Evolutionary conservation across 495 filamentous ascomycete genomes (phyloP).

Genomic region (Pyronema domesticum): DNA sequence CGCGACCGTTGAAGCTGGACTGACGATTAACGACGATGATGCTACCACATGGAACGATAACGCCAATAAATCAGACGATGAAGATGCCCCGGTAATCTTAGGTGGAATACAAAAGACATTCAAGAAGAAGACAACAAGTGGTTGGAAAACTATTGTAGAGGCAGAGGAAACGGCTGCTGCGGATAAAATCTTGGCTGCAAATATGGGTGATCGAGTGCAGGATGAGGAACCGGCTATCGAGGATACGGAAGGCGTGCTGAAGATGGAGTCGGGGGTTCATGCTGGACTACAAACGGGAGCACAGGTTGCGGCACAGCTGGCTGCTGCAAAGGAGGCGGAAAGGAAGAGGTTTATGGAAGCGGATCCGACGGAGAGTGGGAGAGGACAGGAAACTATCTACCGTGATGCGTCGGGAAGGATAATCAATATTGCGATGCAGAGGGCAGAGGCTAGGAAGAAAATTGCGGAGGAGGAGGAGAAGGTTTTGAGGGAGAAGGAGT

Average conservation of each 20-base stretch:
- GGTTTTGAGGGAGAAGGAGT: conserved; percentile 41
- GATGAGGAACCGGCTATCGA: conserved; percentile 34
- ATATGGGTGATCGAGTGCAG: conserved; percentile 35
- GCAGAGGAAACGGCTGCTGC: conserved; percentile 43
- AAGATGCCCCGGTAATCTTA: conserved; percentile 31
- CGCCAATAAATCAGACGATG: conserved; percentile 30
- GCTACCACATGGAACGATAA: conserved; percentile 43
- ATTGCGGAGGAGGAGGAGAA: conserved; percentile 52
- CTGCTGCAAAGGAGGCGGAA: conserved; percentile 32
- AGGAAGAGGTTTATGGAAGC: conserved; percentile 31
- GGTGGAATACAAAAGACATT: conserved; percentile 47
- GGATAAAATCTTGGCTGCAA: conserved; percentile 67
- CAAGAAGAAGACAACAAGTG: conserved; percentile 54
- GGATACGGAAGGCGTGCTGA: conserved; percentile 29
- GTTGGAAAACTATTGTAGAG: conserved; percentile 44
- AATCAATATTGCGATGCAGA: conserved; percentile 76
- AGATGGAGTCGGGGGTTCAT: conserved; percentile 70
- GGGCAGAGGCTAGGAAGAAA: conserved; percentile 61
- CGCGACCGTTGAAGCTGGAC: conserved; percentile 42
- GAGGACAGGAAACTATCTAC: conserved; percentile 65
- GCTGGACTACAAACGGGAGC: conserved; percentile 72
- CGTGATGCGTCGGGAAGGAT: conserved; percentile 83
- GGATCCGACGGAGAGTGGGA: conserved; percentile 19
- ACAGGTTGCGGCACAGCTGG: conserved; percentile 59
- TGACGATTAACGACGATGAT: conserved; percentile 82